phyloP scores from a whole-genome alignment of 2,329 filamentous ascomycete species.

The Apiospora arundinis region DNA sequence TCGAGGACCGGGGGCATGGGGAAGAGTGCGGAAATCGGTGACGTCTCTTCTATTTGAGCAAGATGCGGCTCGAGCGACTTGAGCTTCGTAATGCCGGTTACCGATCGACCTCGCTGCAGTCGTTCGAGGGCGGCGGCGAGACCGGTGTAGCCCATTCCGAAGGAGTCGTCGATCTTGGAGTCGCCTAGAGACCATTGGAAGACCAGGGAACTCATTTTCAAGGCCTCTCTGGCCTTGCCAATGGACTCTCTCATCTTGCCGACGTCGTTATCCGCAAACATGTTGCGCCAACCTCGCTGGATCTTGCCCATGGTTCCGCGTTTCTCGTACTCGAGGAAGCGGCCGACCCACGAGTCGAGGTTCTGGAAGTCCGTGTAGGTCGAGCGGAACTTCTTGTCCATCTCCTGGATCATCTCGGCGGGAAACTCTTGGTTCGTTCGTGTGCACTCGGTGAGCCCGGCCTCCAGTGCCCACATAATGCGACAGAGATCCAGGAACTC shows the following conservation, averaged over 20 bases:
- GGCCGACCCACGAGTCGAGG: constrained; percentile 67
- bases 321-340: constrained; percentile 67
- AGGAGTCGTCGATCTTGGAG: constrained; percentile 62
- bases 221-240: constrained; percentile 62
- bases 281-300: constrained; percentile 66
- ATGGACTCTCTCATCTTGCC: constrained; percentile 64
- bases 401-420: constrained; percentile 65
- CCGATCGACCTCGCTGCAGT: constrained; percentile 43
- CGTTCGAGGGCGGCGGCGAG: constrained; percentile 69
- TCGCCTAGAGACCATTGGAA: constrained; percentile 70
- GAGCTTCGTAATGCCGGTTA: constrained; percentile 35
- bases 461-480: constrained; percentile 72
- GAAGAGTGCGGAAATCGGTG: constrained; percentile 25
- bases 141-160: constrained; percentile 71
- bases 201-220: constrained; percentile 68
- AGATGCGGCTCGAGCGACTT: constrained; percentile 37
- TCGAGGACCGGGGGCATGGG: constrained; percentile 22
- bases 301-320: constrained; percentile 66
- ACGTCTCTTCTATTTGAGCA: constrained; percentile 29
- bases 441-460: constrained; percentile 63
- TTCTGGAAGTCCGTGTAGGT: constrained; percentile 67
- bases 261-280: constrained; percentile 67
- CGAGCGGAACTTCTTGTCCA: constrained; percentile 68
- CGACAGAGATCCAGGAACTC: constrained; percentile 73
- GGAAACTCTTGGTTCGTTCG: constrained; percentile 61